Evolutionary conservation across 2,329 filamentous ascomycete species (phyloP).

Genomic region (Hypocreales sp.): DNA sequence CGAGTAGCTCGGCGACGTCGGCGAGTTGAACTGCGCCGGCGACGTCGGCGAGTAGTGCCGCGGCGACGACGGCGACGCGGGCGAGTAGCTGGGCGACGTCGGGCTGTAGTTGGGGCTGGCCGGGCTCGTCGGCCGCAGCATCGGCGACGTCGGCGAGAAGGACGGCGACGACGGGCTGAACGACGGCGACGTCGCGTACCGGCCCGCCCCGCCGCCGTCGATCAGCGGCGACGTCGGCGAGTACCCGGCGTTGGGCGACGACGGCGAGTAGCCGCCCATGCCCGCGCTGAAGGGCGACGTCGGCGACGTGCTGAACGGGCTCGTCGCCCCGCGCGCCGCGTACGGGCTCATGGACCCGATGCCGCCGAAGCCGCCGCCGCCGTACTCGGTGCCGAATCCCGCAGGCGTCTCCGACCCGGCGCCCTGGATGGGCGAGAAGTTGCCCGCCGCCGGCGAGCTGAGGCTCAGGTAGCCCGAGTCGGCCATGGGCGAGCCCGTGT

Average conservation of each 20-base stretch:
- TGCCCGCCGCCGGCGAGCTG: constrained; percentile 45
- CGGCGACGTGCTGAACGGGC: constrained; percentile 60
- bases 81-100: constrained; percentile 50
- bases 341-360: constrained; percentile 47
- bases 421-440: constrained; percentile 65
- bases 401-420: constrained; percentile 55
- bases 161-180: constrained; percentile 50
- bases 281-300: constrained; percentile 45
- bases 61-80: constrained; percentile 41
- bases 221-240: constrained; percentile 63
- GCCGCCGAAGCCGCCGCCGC: constrained; percentile 33
- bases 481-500: constrained; percentile 65
- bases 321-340: constrained; percentile 44
- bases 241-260: constrained; percentile 58
- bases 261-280: constrained; percentile 54
- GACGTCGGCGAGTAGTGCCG: constrained; percentile 54
- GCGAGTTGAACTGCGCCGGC: constrained; percentile 56
- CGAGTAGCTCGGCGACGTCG: constrained; percentile 59
- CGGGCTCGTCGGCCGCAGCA: constrained; percentile 37
- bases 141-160: constrained; percentile 47
- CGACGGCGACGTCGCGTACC: constrained; percentile 42
- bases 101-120: constrained; percentile 48
- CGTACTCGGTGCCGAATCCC: constrained; percentile 50
- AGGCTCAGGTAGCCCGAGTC: constrained; percentile 53
- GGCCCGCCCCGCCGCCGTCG: constrained; percentile 31